Evolutionary conservation across 345 rosid species (phyloP), one percentile per base, ranked within the genome.

Genomic region (Leavenworthia alabamica): DNA sequence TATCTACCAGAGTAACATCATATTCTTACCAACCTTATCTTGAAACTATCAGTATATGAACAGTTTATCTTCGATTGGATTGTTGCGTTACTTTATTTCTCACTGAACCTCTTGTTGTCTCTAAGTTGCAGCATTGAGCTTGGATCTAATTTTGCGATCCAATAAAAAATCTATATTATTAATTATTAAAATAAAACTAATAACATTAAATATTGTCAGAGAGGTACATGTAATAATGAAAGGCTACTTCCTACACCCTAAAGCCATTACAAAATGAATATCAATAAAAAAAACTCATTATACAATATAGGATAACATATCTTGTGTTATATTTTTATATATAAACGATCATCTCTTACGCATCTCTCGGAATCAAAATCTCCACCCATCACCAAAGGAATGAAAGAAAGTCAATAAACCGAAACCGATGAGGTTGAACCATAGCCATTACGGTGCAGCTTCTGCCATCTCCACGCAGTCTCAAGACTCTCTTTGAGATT

Each of bases 391-490:
- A 55, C 14, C 56, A 54, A 37, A 55, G 56, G 57, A 55, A 39
- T 47, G 58, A 55, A 47, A 47, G 24, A 63, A 70, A 48, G 70
- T 71, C 56, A 71, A 61, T 71, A 71, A 42, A 36, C 48, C 17
- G 66, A 58, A 48, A 64, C 12, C 3, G 49, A 64, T 3, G 75
- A 64, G 60, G 59, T 44, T 41, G 3, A 56, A 14, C 72, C 80
- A 51, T 80, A 84, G 66, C 87, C 87, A 26, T 82, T 45, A 33
- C 73, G 63, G 66, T 82, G 87, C 4, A 61, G 46, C 66, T 78
- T 80, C 67, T 84, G 87, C 90, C 86, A 82, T 82, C 69, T 78
- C 90, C 90, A 84, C 0, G 90, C 86, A 15, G 70, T 60, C 73
- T 64, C 68, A 64, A 82, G 77, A 62, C 85, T 80, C 74, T 77